A percentile compares a stretch with the other conserved stretches of the same genome.
Evolutionary conservation across 176 grass and related monocot species (phyloP).

Genomic region (Oryza officinalis): DNA sequence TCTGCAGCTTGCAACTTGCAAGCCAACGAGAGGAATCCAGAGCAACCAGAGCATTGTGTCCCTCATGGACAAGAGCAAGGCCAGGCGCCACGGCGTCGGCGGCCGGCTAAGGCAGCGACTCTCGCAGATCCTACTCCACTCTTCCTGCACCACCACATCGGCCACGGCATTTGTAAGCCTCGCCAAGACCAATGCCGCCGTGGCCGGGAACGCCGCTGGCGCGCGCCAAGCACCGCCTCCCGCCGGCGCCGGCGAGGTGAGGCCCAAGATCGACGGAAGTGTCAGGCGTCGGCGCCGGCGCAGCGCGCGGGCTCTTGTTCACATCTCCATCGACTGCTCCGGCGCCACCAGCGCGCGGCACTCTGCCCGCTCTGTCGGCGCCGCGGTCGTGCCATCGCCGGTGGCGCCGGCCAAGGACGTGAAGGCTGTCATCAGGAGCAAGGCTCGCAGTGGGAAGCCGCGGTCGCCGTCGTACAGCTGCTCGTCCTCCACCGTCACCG

Average conservation of each 20-base stretch:
- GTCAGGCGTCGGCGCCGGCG: background rate
- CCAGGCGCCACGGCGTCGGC: background rate
- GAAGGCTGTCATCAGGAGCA: background rate
- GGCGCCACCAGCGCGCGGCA: background rate
- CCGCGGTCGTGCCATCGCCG: constrained; percentile 12
- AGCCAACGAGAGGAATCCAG: background rate
- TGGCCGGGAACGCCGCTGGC: background rate
- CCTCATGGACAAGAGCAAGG: constrained; percentile 22
- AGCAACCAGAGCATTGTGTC: background rate
- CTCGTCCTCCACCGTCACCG: constrained; percentile 47
- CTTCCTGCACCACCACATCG: constrained; percentile 50
- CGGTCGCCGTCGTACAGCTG: constrained; percentile 24
- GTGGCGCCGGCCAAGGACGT: background rate
- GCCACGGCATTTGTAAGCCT: constrained; percentile 36
- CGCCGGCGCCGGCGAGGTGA: background rate
- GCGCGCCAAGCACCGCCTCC: background rate
- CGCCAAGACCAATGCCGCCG: constrained; percentile 11
- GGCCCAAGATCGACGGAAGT: background rate
- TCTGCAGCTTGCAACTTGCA: background rate
- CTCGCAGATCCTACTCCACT: constrained; percentile 52
- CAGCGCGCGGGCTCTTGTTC: constrained; percentile 42
- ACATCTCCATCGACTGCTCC: constrained; percentile 61
- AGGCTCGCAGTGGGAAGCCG: background rate
- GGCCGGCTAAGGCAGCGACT: constrained; percentile 53
- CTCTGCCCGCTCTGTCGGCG: constrained; percentile 5